These are phyloP conservation scores for Suillus subluteus DNA, from an alignment of 768 basidiomycete species.

Conservation along the genomic window DNA sequence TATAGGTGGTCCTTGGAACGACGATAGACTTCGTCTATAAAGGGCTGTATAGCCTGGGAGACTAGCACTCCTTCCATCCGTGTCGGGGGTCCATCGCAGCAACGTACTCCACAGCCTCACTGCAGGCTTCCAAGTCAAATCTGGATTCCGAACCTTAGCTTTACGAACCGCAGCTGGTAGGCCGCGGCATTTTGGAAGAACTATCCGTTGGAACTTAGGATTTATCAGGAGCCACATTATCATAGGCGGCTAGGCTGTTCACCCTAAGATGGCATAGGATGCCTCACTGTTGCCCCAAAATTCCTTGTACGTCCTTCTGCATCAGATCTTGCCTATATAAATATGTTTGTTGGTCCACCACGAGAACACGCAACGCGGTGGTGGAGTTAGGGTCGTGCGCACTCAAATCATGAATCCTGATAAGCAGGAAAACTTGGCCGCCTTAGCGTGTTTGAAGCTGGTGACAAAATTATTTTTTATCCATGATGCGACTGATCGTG, in stretches of 20 bases:
- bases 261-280: constrained; percentile 85
- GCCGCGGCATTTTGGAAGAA: constrained; percentile 84
- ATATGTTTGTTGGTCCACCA: constrained; percentile 51
- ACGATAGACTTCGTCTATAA: too few relatives aligned
- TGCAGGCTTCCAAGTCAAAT: too few relatives aligned
- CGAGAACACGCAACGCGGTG: constrained; percentile 82
- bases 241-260: constrained; percentile 25
- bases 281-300: constrained; percentile 58
- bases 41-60: too few relatives aligned
- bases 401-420: background rate
- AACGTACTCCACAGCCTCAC: constrained; percentile 55
- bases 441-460: too few relatives aligned
- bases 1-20: too few relatives aligned
- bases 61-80: too few relatives aligned
- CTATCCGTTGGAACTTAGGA: constrained; percentile 42
- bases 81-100: too few relatives aligned
- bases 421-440: too few relatives aligned
- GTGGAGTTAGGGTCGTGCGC: constrained; percentile 16
- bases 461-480: too few relatives aligned
- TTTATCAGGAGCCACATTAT: constrained; percentile 12
- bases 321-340: constrained; percentile 75
- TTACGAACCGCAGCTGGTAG: constrained; percentile 61
- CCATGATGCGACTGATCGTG: too few relatives aligned
- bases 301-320: constrained; percentile 57
- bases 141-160: too few relatives aligned